A percentile compares a stretch with the other conserved stretches of the same genome.
These are phyloP conservation scores for Pinus albicaulis DNA, from an alignment of 75 land plant species.

Conservation along the genomic window DNA sequence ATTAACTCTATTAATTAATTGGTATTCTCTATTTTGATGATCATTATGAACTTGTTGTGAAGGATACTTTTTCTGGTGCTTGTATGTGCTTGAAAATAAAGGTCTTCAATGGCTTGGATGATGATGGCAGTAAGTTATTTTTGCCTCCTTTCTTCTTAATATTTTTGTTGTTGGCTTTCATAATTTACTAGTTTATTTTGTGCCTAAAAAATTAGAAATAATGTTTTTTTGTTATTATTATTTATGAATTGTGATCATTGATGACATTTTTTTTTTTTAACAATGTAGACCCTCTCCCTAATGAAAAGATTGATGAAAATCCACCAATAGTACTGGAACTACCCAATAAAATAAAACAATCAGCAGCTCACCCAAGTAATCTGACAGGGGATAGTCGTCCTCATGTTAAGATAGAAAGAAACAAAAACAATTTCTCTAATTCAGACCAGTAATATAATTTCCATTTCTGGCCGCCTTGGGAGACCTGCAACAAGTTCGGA, in stretches of 20 bases:
- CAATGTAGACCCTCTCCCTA: too few species aligned
- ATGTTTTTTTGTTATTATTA: not conserved
- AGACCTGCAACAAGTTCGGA: constrained; percentile 18
- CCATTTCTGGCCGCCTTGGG: constrained; percentile 21
- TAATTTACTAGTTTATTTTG: not conserved
- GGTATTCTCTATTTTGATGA: not conserved
- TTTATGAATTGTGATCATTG: too few species aligned
- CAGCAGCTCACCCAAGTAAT: not conserved
- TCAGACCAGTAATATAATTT: not conserved
- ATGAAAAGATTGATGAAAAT: too few species aligned
- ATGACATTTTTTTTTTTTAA: too few species aligned
- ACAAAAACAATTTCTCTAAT: rapidly evolving
- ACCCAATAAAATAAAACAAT: not conserved
- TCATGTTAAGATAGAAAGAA: not conserved
- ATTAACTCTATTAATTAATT: not conserved
- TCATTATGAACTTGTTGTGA: not conserved
- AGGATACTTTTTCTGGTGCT: not conserved
- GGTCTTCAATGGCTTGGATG: constrained; percentile 78
- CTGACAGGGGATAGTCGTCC: not conserved
- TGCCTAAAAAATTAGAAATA: not conserved
- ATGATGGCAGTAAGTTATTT: constrained; percentile 66
- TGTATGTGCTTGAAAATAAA: constrained; percentile 11
- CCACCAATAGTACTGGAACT: not conserved
- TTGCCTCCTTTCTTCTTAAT: constrained; percentile 2
- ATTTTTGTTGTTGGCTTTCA: not conserved